Evolutionary conservation across 352 stramenopile species (phyloP), one percentile per base, ranked within the genome.

Genomic region (Phytopythium oedochilum): DNA sequence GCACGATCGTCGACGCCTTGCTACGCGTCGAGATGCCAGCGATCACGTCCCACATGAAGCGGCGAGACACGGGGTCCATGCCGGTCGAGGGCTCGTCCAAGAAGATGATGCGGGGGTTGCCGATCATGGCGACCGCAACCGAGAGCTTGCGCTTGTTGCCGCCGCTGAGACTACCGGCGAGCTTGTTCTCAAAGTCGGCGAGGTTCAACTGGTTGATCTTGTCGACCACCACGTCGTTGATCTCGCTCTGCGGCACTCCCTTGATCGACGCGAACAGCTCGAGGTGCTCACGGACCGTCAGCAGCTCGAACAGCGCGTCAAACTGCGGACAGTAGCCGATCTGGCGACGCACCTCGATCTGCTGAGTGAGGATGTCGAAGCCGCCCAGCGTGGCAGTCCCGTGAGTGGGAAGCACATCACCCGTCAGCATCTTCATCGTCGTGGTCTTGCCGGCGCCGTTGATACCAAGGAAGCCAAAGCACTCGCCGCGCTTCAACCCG

Each of bases 401-500:
- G 17, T 61, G 61, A 1, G 42, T 84, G 0, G 77, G 74, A n/a
- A 79, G 35, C 5, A 92, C 71, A 40, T 97, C 83, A 17, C 88
- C 87, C 7, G 83, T 97, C 17, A 99, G 62, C 73, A 98, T 96
- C 45, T 95, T 96, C 69, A 98, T 94, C 15, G 92, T 96, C 10
- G 93, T 97, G 0, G 90, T 97, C 62, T 98, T 98, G 29, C 94
- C 94, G 3, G 80, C 94, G 20, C 93, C 91, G 60, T 98, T 98
- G 57, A 97, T 94, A 29, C 94, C 94, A 1, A 98, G 70, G 53
- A 97, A 92, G 2, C 94, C 93, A 56, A 98, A 98, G 53, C 89
- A 96, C 44, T 98, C 86, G n/a, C 93, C 90, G 5, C 71, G 63
- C 25, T 71, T 66, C 22, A 96, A 54, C 31, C 74, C 81, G 23